Conservation (phyloP, 495 filamentous ascomycete species). For the Jackrogersella multiformis region DNA sequence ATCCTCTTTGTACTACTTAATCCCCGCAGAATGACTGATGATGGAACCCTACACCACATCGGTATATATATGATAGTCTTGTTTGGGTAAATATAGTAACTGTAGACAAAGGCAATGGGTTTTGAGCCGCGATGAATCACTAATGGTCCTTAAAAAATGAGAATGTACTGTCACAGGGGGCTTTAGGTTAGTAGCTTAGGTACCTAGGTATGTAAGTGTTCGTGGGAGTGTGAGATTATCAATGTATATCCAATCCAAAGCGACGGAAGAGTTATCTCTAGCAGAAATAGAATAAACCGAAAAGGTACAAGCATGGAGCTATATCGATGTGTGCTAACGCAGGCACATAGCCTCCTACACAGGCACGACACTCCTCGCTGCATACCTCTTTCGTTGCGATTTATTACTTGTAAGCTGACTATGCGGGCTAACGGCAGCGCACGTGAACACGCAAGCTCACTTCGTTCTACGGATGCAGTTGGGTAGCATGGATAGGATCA, state of each 20-base stretch:
- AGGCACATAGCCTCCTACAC: conserved; percentile 25
- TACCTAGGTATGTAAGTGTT: neutral
- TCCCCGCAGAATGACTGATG: conserved; percentile 15
- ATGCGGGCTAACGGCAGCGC: conserved; percentile 32
- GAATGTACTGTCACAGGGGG: conserved; percentile 5
- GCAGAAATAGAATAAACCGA: neutral
- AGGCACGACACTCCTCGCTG: neutral
- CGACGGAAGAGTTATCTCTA: neutral
- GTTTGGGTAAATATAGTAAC: conserved; percentile 19
- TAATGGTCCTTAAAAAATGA: neutral
- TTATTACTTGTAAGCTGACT: conserved; percentile 14
- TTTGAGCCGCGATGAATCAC: neutral
- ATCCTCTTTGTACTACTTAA: conserved; percentile 24
- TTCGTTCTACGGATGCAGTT: conserved; percentile 18
- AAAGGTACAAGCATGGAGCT: conserved; percentile 6
- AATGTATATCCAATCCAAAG: conserved; percentile 6
- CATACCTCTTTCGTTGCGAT: conserved; percentile 25
- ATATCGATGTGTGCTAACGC: conserved; percentile 17
- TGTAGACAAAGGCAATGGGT: neutral
- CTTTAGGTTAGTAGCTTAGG: neutral
- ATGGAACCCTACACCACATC: conserved; percentile 5
- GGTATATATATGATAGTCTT: conserved; percentile 2
- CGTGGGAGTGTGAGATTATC: no score
- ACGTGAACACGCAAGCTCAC: conserved; percentile 34
- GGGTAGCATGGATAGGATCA: conserved; percentile 33